Evolutionary conservation across 345 rosid species (phyloP).

Genomic region (Populus alba): DNA sequence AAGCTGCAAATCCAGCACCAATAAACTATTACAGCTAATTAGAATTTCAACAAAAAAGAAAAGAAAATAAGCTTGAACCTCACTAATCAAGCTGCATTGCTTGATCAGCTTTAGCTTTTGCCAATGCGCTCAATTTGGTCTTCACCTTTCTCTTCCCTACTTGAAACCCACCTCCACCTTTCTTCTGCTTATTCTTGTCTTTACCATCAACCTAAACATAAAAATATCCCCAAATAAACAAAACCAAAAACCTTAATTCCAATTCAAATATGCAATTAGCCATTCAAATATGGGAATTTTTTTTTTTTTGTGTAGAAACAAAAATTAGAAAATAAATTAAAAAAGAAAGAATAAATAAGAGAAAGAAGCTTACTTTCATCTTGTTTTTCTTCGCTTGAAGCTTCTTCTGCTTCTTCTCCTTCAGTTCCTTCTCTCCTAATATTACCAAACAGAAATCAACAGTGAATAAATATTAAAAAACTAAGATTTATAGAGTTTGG

Average conservation of each 20-base stretch:
- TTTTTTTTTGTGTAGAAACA: neutral
- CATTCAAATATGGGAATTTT: neutral
- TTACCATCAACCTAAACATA: slow-evolving; percentile 63
- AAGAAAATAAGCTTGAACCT: slow-evolving; percentile 16
- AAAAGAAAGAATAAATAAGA: neutral
- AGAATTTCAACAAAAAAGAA: neutral
- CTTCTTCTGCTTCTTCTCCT: slow-evolving; percentile 61
- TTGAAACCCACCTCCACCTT: slow-evolving; percentile 60
- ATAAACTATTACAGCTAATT: neutral
- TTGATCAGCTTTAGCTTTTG: slow-evolving; percentile 87
- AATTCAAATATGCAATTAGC: neutral
- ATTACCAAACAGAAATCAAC: neutral
- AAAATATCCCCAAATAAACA: neutral
- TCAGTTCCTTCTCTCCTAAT: slow-evolving; percentile 76
- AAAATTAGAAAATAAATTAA: neutral
- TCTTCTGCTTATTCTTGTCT: slow-evolving; percentile 58
- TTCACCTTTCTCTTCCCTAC: slow-evolving; percentile 87
- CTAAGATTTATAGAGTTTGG: neutral
- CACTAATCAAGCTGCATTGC: slow-evolving; percentile 95
- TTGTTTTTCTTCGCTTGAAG: slow-evolving; percentile 81
- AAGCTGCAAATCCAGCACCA: slow-evolving; percentile 8
- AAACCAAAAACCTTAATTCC: neutral
- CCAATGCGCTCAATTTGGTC: slow-evolving; percentile 68
- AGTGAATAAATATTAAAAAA: neutral
- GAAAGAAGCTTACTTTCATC: slow-evolving; percentile 64